These are phyloP conservation scores for Aspergillus aculeatinus DNA, from an alignment of 2,329 filamentous ascomycete species.

Conservation along the genomic window DNA sequence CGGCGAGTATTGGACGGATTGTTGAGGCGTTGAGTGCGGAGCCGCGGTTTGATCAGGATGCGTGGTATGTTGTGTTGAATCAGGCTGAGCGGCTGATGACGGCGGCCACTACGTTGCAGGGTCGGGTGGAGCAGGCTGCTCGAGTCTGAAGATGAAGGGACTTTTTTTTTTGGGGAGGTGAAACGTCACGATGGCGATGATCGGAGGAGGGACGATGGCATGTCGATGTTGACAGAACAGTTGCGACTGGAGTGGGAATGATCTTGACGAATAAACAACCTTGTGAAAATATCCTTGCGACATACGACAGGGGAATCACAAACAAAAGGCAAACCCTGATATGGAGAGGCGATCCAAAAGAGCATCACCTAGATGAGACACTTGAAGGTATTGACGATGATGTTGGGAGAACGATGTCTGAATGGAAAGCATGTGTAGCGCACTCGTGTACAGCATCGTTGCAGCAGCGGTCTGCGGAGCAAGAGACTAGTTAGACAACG, in stretches of 20 bases:
- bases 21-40: background rate
- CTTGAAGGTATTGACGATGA: no score
- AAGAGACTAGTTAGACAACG: background rate
- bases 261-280: no score
- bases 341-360: background rate
- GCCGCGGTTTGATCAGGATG: constrained; percentile 6
- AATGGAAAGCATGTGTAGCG: background rate
- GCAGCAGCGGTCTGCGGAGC: no score
- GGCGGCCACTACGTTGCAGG: constrained; percentile 1
- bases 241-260: background rate
- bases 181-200: background rate
- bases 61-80: constrained; percentile 5
- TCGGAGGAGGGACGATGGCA: background rate
- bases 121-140: background rate
- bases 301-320: no score
- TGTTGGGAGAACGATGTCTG: background rate
- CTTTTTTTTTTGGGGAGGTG: background rate
- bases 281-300: no score
- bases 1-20: constrained; percentile 1
- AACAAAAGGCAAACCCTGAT: background rate
- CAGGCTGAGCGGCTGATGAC: constrained; percentile 5
- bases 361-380: no score
- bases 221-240: background rate
- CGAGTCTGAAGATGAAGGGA: background rate
- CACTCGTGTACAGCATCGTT: background rate